Evolutionary conservation across 306 rosid genomes (phyloP), one percentile per base, ranked within the genome.

Genomic region (Prunus davidiana): DNA sequence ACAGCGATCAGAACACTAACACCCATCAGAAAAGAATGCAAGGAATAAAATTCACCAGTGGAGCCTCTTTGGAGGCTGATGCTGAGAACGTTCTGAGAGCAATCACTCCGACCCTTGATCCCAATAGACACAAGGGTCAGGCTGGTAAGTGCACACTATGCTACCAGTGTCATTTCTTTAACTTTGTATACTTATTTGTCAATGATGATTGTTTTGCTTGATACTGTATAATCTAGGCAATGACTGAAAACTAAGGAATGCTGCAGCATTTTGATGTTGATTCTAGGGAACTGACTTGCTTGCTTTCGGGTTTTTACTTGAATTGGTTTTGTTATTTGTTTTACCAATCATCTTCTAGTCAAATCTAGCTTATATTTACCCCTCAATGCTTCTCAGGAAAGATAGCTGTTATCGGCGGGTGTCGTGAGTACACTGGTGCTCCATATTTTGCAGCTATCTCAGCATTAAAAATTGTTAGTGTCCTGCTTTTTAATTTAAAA

Each of bases 371-470:
- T 27, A 72, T 49, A 47, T 22, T 19, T 13, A 61, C 79, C 74
- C 47, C 69, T 84, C 32, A 82, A 18, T 80, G 82, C 80, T 73
- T 77, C 66, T 76, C 92, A 92, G 98, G 97, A 78, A 94, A 88
- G 60, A 84, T 91, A 82, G 98, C 98, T 82, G 92, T 93, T 57
- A 87, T 93, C 41, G 96, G 98, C 43, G 98, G 98, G 34, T 95
- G 98, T 80, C 98, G 98, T 64, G 98, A 95, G 79, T 95, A 95
- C 79, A 95, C 98, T 0, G 98, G 98, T 52, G 98, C 98, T 75
- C 98, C 98, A 55, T 95, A 92, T 74, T 95, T 92, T 79, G 91
- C 98, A 55, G 98, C 98, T 46, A 90, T 95, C 85, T 90, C 98
- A 28, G 97, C 98, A 71, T 84, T 88, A 61, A 91, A 88, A 84